Evolutionary conservation across 495 filamentous ascomycete species (phyloP).

Genomic region (Cercophora scortea): DNA sequence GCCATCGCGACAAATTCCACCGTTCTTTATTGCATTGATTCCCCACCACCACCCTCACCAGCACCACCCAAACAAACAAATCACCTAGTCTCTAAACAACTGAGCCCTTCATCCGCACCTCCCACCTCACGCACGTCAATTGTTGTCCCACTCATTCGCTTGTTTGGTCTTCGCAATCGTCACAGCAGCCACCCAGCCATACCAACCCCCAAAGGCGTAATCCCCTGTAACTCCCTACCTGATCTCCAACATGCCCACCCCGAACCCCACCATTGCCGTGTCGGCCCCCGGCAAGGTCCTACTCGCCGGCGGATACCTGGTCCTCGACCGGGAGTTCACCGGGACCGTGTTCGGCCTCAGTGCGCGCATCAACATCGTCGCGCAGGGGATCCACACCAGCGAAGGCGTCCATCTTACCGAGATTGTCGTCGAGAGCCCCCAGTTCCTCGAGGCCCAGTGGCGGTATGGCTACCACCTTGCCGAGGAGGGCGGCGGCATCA

Average conservation of each 20-base stretch:
- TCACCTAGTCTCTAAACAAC: no score
- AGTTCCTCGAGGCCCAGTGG: conserved; percentile 83
- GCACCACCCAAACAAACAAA: not conserved
- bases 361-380: conserved; percentile 82
- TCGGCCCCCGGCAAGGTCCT: conserved; percentile 96
- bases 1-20: conserved; percentile 3
- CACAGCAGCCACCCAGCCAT: no score
- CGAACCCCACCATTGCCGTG: conserved; percentile 45
- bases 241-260: conserved; percentile 2
- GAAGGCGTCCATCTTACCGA: conserved; percentile 51
- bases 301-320: conserved; percentile 88
- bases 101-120: no score
- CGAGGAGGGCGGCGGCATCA: conserved; percentile 64
- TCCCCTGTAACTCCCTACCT: no score
- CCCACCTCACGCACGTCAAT: not conserved
- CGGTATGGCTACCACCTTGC: conserved; percentile 66
- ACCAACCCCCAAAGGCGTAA: no score
- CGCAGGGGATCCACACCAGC: conserved; percentile 53
- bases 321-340: conserved; percentile 81
- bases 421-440: conserved; percentile 81
- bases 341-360: conserved; percentile 91
- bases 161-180: not conserved
- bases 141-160: not conserved
- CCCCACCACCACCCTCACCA: not conserved
- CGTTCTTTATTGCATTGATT: no score